Percentiles rank a stretch among this genome's conserved stretches.
Conservation (phyloP, 352 stramenopile genomes). For the Blastocystis sp. region DNA sequence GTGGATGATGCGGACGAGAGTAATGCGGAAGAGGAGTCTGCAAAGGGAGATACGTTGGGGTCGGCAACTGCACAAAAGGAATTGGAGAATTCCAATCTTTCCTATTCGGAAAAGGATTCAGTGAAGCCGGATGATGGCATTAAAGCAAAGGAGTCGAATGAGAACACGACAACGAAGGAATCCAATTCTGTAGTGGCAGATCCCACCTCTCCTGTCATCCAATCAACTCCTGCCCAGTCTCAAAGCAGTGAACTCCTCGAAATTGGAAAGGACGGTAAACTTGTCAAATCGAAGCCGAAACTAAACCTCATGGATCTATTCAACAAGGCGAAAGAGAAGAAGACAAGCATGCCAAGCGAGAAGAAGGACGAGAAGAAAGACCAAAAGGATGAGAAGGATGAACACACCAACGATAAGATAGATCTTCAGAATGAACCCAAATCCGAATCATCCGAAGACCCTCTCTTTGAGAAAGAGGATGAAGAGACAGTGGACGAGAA, state of each 20-base stretch:
- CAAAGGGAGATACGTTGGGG: no score
- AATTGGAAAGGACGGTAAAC: neutral
- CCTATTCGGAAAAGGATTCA: no score
- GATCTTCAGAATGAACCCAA: neutral
- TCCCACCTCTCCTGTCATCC: no score
- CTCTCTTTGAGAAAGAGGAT: neutral
- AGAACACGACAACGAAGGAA: no score
- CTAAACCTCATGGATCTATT: constrained; percentile 2
- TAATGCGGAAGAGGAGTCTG: neutral
- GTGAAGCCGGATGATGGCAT: no score
- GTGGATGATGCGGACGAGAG: neutral
- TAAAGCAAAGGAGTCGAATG: no score
- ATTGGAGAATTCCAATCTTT: no score
- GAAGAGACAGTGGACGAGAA: neutral
- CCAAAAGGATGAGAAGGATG: no score
- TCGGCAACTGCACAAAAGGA: no score
- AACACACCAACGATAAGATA: neutral
- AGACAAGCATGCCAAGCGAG: neutral
- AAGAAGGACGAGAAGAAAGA: neutral
- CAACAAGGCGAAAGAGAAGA: neutral
- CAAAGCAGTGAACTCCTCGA: neutral
- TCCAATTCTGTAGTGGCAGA: no score
- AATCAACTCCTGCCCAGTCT: neutral
- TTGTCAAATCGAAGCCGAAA: neutral
- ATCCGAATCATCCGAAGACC: neutral